Conservation (phyloP, 75 land plant species). For the Cryptomeria japonica region DNA sequence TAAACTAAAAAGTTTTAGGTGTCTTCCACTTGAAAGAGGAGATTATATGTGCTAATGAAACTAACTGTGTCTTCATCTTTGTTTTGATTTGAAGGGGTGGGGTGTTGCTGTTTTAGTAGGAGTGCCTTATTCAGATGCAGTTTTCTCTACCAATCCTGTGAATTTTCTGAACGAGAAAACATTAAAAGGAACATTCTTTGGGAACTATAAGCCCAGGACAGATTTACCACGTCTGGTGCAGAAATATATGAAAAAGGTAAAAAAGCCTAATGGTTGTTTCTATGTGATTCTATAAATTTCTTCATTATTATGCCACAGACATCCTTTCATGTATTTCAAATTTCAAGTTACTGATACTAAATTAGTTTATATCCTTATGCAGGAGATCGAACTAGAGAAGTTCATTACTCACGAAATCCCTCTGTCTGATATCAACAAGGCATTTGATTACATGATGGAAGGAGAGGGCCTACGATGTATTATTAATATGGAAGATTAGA, state of each 20-base stretch:
- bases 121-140: conserved; percentile 14
- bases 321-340: not conserved
- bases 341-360: not conserved
- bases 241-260: conserved; percentile 53
- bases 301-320: no score
- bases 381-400: conserved; percentile 42
- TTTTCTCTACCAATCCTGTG: conserved; percentile 20
- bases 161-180: conserved; percentile 30
- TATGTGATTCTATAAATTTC: not conserved
- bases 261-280: no score
- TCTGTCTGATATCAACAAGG: conserved; percentile 40
- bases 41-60: not conserved
- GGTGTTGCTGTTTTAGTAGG: conserved; percentile 30
- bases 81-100: conserved; percentile 30
- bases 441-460: conserved; percentile 28
- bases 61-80: not conserved
- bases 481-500: not conserved
- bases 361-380: not conserved
- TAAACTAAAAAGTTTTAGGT: not conserved
- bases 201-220: conserved; percentile 38
- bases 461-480: conserved; percentile 40
- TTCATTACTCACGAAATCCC: conserved; percentile 36
- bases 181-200: conserved; percentile 47
- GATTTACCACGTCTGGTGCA: conserved; percentile 48
- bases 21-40: not conserved